Evolutionary conservation across 495 filamentous ascomycete species (phyloP).

Genomic region (Collariella sp.): DNA sequence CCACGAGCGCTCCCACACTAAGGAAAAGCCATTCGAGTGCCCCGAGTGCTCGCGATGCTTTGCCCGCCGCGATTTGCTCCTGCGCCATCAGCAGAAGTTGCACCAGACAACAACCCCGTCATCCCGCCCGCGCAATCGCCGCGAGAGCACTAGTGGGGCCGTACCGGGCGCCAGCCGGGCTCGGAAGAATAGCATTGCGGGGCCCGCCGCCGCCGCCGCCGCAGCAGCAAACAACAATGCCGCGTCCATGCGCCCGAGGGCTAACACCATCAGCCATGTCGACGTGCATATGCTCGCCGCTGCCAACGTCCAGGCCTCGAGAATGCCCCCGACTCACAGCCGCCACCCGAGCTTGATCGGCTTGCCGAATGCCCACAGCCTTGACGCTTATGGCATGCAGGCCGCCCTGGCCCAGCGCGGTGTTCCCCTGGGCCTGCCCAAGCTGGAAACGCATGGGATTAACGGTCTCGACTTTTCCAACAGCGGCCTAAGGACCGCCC

Average conservation of each 20-base stretch:
- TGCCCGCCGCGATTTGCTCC: slow-evolving; percentile 81
- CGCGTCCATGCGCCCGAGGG: slow-evolving; percentile 70
- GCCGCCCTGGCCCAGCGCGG: slow-evolving; percentile 55
- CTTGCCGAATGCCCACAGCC: slow-evolving; percentile 49
- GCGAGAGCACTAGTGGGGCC: slow-evolving; percentile 81
- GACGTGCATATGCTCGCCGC: slow-evolving; percentile 72
- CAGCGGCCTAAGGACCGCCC: slow-evolving; percentile 70
- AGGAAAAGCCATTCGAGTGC: slow-evolving; percentile 98
- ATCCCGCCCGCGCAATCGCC: slow-evolving; percentile 74
- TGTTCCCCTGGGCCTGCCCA: slow-evolving; percentile 58
- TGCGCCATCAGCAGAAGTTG: slow-evolving; percentile 97
- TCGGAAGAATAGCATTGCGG: slow-evolving; percentile 86
- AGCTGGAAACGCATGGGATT: slow-evolving; percentile 69
- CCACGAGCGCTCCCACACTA: slow-evolving; percentile 96
- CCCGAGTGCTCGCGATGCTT: slow-evolving; percentile 94
- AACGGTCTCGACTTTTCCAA: slow-evolving; percentile 48
- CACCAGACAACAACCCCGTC: slow-evolving; percentile 93
- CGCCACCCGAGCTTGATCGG: slow-evolving; percentile 61
- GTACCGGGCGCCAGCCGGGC: slow-evolving; percentile 58
- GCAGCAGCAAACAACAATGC: slow-evolving; percentile 37
- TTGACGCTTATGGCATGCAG: slow-evolving; percentile 57
- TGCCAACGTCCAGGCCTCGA: slow-evolving; percentile 39
- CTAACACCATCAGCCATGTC: slow-evolving; percentile 95
- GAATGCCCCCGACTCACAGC: slow-evolving; percentile 46
- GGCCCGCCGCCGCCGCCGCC: slow-evolving; percentile 35